phyloP scores from a whole-genome alignment of 306 rosid genomes.

The Carpinus viminea region DNA sequence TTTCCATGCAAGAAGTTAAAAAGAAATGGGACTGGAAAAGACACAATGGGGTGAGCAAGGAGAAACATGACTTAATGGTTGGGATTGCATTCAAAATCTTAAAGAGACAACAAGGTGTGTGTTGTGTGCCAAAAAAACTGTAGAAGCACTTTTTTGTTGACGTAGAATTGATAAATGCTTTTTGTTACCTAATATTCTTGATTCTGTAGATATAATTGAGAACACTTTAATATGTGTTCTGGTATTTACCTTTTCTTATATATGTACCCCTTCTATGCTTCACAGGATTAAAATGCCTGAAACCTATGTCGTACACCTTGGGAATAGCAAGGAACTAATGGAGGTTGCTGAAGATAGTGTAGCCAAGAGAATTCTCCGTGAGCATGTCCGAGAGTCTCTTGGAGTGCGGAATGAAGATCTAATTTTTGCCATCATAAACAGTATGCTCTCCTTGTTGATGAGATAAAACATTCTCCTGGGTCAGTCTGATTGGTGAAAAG shows the following conservation, averaged over 20 bases:
- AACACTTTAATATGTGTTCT: background rate
- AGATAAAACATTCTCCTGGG: background rate
- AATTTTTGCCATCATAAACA: conserved; percentile 89
- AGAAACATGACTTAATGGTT: background rate
- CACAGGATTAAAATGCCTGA: conserved; percentile 85
- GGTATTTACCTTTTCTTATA: background rate
- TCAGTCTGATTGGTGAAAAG: background rate
- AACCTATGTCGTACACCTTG: conserved; percentile 91
- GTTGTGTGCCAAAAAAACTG: background rate
- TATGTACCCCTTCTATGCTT: conserved; percentile 1
- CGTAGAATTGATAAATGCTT: background rate
- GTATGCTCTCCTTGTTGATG: conserved; percentile 48
- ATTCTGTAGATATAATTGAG: background rate
- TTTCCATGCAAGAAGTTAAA: background rate
- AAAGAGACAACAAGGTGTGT: background rate
- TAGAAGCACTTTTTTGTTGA: background rate
- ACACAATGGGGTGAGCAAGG: background rate
- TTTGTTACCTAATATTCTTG: background rate
- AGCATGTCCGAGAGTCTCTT: conserved; percentile 83
- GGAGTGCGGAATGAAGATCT: conserved; percentile 92
- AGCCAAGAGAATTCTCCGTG: conserved; percentile 87
- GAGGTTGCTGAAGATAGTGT: conserved; percentile 89
- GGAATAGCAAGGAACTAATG: conserved; percentile 97
- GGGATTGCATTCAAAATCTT: background rate
- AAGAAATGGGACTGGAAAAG: background rate